Base-by-base conservation (phyloP, 352 stramenopile genomes). In the Pythium chondricola region DNA sequence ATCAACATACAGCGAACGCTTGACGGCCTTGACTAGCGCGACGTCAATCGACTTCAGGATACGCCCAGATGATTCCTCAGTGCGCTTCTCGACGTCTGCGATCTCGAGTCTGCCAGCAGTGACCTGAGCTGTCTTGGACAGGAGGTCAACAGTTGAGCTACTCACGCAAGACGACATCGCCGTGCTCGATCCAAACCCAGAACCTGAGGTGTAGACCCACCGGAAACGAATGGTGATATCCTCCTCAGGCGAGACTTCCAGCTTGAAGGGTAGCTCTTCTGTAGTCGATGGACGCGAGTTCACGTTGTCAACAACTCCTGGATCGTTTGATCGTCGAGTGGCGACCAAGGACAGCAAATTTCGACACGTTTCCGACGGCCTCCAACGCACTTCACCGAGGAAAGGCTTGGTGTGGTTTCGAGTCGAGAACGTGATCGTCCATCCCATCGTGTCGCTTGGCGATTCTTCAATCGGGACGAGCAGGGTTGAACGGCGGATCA, bases 381-480 rank as follows among this genome's bases (percentile, higher is more conserved):
- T 65, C 83, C 83, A 94, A 30, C 39, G 33, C 16, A 88, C 56
- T 44, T 93, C 76, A 8, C 81, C 52, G 41, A 69, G 47, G 31
- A 55, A 41, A n/a, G n/a, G n/a, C 3, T 30, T 50, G 13, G 52
- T 43, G 16, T 54, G 6, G 24, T 11, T 27, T 44, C 41, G 18
- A 37, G 2, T 13, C 17, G 42, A 26, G 3, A 67, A 24, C 1
- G 29, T 45, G 1, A 67, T 8, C 16, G 17, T 42, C 78, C 83
- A 94, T 1, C 74, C 80, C 20, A 60, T 49, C 27, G 77, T 69
- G 35, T 87, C 72, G 35, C 52, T 58, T 6, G 83, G 83, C 10
- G 67, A 73, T 57, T 93, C 83, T 67, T 93, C 81, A 6, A 88
- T 65, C 29, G 74, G 73, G 18, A 95, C 58, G 11, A 90, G 47